These are phyloP conservation scores for Blastobotrys apis DNA, from an alignment of 1,139 yeast genomes.

Conservation along the genomic window DNA sequence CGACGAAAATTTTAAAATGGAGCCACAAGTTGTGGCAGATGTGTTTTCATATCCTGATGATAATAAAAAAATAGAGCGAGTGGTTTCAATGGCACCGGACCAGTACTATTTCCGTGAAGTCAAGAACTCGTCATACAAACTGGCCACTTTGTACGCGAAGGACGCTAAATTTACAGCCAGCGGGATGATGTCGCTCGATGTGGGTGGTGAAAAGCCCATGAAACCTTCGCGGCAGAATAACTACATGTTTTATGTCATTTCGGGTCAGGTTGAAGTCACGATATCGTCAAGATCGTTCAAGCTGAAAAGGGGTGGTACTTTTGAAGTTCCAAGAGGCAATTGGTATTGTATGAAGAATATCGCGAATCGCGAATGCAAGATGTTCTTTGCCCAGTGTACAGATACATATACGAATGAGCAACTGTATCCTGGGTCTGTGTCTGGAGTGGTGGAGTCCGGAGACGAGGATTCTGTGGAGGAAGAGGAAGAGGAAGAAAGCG, in stretches of 20 bases:
- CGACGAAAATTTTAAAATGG: conserved; percentile 18
- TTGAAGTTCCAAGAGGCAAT: conserved; percentile 77
- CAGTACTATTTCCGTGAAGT: conserved; percentile 47
- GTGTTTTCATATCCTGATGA: conserved; percentile 51
- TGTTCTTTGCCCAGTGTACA: conserved; percentile 77
- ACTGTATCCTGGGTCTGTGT: too few relatives aligned
- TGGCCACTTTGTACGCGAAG: conserved; percentile 65
- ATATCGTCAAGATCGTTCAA: conserved; percentile 57
- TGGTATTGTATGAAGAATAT: conserved; percentile 56
- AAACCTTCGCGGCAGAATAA: conserved; percentile 64
- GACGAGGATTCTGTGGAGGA: conserved; percentile 6
- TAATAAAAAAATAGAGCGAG: conserved; percentile 42
- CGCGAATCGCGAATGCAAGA: conserved; percentile 53
- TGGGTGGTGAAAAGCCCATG: conserved; percentile 51
- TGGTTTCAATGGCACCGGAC: conserved; percentile 71
- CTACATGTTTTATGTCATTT: conserved; percentile 68
- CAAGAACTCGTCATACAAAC: conserved; percentile 52
- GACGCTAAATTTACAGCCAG: conserved; percentile 67
- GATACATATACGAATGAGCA: conserved; percentile 30
- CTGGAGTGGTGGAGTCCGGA: neutral
- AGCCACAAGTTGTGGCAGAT: conserved; percentile 49
- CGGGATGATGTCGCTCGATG: conserved; percentile 67
- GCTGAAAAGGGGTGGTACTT: conserved; percentile 69
- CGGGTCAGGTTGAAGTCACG: conserved; percentile 67
- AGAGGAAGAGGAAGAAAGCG: conserved; percentile 1